Conservation (phyloP, 106 monocot genomes). For the Triglochin maritima region DNA sequence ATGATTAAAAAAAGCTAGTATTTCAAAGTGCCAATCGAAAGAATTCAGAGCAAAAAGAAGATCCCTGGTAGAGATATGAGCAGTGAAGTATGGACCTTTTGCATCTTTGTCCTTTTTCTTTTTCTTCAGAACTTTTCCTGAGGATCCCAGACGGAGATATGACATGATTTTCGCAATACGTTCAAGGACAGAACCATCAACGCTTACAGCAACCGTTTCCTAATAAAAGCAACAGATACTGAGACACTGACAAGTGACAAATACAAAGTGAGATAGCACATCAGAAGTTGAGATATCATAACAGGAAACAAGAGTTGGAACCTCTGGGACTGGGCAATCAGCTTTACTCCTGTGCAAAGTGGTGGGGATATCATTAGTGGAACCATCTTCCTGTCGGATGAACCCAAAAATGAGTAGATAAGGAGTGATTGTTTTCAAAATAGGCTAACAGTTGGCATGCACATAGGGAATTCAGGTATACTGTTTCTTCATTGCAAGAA, state of each 20-base stretch:
- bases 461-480: too few relatives aligned
- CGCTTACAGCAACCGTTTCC: constrained; percentile 91
- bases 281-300: background rate
- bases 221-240: constrained; percentile 17
- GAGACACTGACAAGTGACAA: background rate
- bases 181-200: constrained; percentile 96
- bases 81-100: constrained; percentile 37
- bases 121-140: constrained; percentile 95
- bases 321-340: constrained; percentile 87
- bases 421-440: too few relatives aligned
- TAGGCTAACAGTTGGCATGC: too few relatives aligned
- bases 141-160: constrained; percentile 96
- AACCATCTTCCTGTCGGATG: constrained; percentile 51
- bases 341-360: constrained; percentile 94
- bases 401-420: too few relatives aligned
- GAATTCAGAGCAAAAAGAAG: background rate
- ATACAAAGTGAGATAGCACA: background rate
- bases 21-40: background rate
- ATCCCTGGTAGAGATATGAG: background rate
- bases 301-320: constrained; percentile 5
- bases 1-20: background rate
- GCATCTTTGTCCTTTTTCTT: constrained; percentile 90
- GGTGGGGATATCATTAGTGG: constrained; percentile 80
- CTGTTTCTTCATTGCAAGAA: too few relatives aligned
- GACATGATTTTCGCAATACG: constrained; percentile 99